A percentile compares a stretch with the other conserved stretches of the same genome.
These are phyloP conservation scores for Trypanosoma melophagium DNA, from an alignment of 208 protist species.

Conservation along the genomic window DNA sequence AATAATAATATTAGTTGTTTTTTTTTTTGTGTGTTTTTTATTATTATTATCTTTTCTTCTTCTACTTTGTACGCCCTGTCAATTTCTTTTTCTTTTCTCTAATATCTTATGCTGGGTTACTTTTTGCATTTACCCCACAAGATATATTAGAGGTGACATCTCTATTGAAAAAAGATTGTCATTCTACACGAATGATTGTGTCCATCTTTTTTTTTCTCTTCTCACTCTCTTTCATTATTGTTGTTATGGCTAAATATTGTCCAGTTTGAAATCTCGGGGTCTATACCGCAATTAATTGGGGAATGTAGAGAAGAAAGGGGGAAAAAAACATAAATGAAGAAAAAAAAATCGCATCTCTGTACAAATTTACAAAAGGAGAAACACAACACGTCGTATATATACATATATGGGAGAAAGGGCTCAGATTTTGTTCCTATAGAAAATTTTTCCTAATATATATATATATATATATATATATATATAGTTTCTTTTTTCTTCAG, in stretches of 20 bases:
- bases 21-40: neutral
- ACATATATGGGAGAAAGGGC: too few relatives aligned
- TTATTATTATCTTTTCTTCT: conserved; percentile 5
- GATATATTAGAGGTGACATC: neutral
- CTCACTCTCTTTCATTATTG: neutral
- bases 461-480: neutral
- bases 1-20: neutral
- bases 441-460: neutral
- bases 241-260: neutral
- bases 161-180: too few relatives aligned
- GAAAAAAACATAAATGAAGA: neutral
- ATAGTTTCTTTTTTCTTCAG: neutral
- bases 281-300: too few relatives aligned
- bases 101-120: neutral
- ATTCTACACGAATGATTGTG: too few relatives aligned
- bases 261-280: too few relatives aligned
- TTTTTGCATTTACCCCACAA: neutral
- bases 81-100: neutral
- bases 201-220: neutral
- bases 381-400: too few relatives aligned
- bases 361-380: neutral
- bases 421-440: too few relatives aligned
- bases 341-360: too few relatives aligned
- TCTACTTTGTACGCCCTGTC: neutral
- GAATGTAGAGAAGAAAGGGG: neutral